These are phyloP conservation scores for Dispira simplex DNA, from an alignment of 192 early-diverging fungal species.

Conservation along the genomic window DNA sequence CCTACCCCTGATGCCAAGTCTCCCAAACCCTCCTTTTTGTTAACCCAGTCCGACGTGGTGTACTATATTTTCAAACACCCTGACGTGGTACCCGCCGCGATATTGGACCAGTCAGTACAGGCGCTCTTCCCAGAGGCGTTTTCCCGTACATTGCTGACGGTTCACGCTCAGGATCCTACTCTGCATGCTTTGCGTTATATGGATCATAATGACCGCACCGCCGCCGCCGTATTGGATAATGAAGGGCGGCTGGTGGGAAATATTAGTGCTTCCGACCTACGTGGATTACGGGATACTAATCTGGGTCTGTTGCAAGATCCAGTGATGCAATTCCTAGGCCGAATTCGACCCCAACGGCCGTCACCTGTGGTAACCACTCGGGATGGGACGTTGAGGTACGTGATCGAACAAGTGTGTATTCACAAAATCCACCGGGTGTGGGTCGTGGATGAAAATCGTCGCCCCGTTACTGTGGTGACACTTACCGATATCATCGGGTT, in stretches of 20 bases:
- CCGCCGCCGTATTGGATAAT: slow-evolving; percentile 38
- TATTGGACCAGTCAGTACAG: not conserved
- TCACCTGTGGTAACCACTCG: slow-evolving; percentile 15
- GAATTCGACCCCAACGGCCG: not conserved
- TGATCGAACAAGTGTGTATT: slow-evolving; percentile 23
- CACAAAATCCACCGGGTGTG: slow-evolving; percentile 39
- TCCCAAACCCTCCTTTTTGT: slow-evolving; percentile 21
- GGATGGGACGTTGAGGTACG: slow-evolving; percentile 18
- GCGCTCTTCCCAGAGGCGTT: slow-evolving; percentile 4
- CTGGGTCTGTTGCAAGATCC: not conserved
- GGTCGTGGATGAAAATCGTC: slow-evolving; percentile 25
- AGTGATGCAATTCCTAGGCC: slow-evolving; percentile 5
- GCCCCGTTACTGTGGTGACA: slow-evolving; percentile 34
- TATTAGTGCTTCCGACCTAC: slow-evolving; percentile 11
- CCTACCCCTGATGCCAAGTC: not conserved
- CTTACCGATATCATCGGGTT: slow-evolving; percentile 35
- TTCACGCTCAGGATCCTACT: slow-evolving; percentile 23
- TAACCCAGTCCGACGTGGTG: slow-evolving; percentile 47
- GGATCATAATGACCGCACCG: slow-evolving; percentile 29
- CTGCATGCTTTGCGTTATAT: slow-evolving; percentile 35
- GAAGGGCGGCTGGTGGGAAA: slow-evolving; percentile 11
- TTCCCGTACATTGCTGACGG: slow-evolving; percentile 17
- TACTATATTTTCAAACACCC: slow-evolving; percentile 28
- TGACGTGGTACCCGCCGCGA: slow-evolving; percentile 14
- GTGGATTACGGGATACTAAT: slow-evolving; percentile 4